Percentiles rank a stretch among this genome's conserved stretches.
Evolutionary conservation across 108 stramenopile species (phyloP).

Genomic region (Fragilaria crotonensis): DNA sequence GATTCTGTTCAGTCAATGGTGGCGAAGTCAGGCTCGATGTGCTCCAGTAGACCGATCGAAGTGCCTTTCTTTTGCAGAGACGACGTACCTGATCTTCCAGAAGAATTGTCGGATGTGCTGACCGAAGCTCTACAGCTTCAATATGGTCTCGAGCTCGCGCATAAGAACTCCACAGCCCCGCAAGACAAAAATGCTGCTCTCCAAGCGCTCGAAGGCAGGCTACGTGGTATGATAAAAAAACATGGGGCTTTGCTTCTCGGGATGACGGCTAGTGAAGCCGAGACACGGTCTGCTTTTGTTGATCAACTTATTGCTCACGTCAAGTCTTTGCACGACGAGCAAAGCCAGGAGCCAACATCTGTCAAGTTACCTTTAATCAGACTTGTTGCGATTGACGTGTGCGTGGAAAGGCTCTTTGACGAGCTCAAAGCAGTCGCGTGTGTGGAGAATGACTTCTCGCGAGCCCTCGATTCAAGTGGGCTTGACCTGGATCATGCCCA

Average conservation of each 20-base stretch:
- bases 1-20: slow-evolving; percentile 12
- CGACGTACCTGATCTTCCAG: slow-evolving; percentile 28
- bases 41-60: slow-evolving; percentile 18
- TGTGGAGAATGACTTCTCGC: not conserved
- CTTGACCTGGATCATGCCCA: not conserved
- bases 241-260: slow-evolving; percentile 17
- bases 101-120: slow-evolving; percentile 40
- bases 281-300: slow-evolving; percentile 23
- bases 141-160: slow-evolving; percentile 5
- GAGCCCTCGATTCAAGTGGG: not conserved
- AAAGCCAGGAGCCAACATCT: not conserved
- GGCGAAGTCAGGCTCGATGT: slow-evolving; percentile 6
- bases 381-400: slow-evolving; percentile 46
- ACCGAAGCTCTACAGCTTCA: slow-evolving; percentile 50
- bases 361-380: slow-evolving; percentile 18
- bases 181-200: slow-evolving; percentile 21
- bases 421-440: slow-evolving; percentile 4
- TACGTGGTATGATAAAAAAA: slow-evolving; percentile 20
- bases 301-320: slow-evolving; percentile 22
- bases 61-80: slow-evolving; percentile 45
- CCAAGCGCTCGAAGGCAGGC: slow-evolving; percentile 21
- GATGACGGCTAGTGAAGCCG: slow-evolving; percentile 21
- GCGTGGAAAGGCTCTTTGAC: slow-evolving; percentile 14
- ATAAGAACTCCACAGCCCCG: not conserved
- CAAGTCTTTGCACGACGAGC: slow-evolving; percentile 10